Conservation (phyloP, 805 yeast genomes). For the Yamadazyma akitaensis region DNA sequence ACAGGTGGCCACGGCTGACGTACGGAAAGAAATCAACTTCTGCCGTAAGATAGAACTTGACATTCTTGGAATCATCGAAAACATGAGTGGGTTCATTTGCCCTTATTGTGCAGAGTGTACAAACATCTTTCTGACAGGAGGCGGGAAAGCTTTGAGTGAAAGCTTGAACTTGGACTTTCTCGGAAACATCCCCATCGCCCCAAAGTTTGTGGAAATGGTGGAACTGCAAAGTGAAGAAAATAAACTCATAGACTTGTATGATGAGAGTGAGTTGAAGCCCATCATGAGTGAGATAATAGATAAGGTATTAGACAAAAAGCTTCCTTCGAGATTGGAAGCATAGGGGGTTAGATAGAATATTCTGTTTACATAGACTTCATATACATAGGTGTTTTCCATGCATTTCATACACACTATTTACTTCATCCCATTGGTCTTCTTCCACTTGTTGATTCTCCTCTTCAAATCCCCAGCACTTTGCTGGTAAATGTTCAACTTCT, state of each 20-base stretch:
- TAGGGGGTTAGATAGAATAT: not conserved
- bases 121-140: constrained; percentile 89
- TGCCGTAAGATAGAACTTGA: constrained; percentile 80
- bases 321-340: constrained; percentile 21
- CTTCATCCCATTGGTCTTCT: constrained; percentile 35
- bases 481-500: constrained; percentile 76
- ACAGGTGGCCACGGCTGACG: constrained; percentile 89
- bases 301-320: constrained; percentile 28
- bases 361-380: not conserved
- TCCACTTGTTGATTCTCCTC: constrained; percentile 71
- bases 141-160: constrained; percentile 73
- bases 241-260: constrained; percentile 33
- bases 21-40: constrained; percentile 87
- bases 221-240: constrained; percentile 50
- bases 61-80: constrained; percentile 85
- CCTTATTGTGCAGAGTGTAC: constrained; percentile 93
- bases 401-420: not conserved
- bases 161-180: constrained; percentile 62
- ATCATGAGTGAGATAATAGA: constrained; percentile 35
- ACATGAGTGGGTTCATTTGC: constrained; percentile 95
- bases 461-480: constrained; percentile 81
- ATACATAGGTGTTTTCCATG: not conserved
- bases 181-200: constrained; percentile 92
- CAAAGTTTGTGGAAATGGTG: constrained; percentile 82
- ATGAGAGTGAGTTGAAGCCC: constrained; percentile 33